Evolutionary conservation across 1,284 basidiomycete species (phyloP), one percentile per base, ranked within the genome.

Genomic region (Puccinia novopanici): DNA sequence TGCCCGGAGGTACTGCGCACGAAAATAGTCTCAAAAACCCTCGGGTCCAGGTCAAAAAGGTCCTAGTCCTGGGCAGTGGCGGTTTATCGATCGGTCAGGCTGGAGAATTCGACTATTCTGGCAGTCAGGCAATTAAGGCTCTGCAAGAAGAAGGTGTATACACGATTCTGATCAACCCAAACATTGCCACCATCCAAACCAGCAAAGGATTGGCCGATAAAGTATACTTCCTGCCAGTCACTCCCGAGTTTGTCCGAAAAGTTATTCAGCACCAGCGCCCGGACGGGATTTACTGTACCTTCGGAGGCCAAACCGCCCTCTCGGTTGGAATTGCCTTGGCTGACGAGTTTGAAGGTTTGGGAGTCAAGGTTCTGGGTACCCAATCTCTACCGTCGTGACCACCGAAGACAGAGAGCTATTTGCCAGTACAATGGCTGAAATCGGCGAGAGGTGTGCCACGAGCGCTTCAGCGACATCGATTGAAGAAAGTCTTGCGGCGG

Each of bases 111-210:
- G 96, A 99, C 87, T 99, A 99, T 88, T 98, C 95, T 0, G 96
- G 97, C 82, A 96, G 94, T 63, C 96, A 99, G 87, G 96, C 96
- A 17, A 97, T 99, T 90, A 99, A 99, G 88, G 97, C 96, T 12
- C 89, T 99, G 83, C 98, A 98, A 87, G 94, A 95, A 86, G 96
- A 98, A 86, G 96, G 96, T 42, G 98, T 99, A 85, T 98, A 97
- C 88, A 99, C 96, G 72, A 93, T 98, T 86, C 91, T 99, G 85
- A 91, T 99, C 85, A 99, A 99, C 87, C 95, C 96, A 65, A 99
- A 99, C 87, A 99, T 99, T 84, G 96, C 96, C n/a, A 99, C 97
- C 55, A 99, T 99, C 84, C 96, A 97, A 77, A 99, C 96, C 0
- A 96, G 94, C 76, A 93, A 94, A 84, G 96, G 96, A 84, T 90